phyloP scores from a whole-genome alignment of 495 filamentous ascomycete species.

The Penicillium simplicissimum region DNA sequence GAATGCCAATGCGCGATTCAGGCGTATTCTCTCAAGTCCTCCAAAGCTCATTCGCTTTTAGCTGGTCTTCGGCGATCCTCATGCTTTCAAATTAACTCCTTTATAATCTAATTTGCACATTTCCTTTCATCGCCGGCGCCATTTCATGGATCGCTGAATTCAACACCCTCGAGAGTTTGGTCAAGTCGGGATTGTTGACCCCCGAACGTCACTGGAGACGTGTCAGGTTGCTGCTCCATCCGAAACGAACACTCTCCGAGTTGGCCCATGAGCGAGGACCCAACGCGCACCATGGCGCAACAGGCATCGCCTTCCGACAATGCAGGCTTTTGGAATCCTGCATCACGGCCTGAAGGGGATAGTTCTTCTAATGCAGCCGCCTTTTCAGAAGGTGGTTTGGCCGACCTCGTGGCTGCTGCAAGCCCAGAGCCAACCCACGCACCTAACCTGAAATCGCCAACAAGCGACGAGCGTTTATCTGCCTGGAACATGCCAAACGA shows the following conservation, averaged over 20 bases:
- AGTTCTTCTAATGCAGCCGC: constrained; percentile 10
- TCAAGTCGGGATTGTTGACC: constrained; percentile 29
- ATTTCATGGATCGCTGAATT: constrained; percentile 28
- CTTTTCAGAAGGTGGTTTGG: constrained; percentile 7
- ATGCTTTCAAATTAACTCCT: constrained; percentile 17
- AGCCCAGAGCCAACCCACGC: constrained; percentile 13
- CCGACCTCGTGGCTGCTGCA: constrained; percentile 17
- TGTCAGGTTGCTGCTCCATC: constrained; percentile 29
- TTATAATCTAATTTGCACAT: constrained; percentile 18
- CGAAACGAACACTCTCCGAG: constrained; percentile 6
- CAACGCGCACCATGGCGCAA: constrained; percentile 22
- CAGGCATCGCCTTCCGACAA: constrained; percentile 25
- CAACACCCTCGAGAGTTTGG: constrained; percentile 7
- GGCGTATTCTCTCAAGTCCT: constrained; percentile 6
- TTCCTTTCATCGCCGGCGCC: constrained; percentile 2
- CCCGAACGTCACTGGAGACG: constrained; percentile 33
- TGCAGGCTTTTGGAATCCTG: constrained; percentile 44
- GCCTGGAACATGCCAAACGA: constrained; percentile 25
- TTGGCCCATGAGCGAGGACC: constrained; percentile 13
- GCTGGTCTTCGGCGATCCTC: constrained; percentile 1
- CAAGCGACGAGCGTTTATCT: constrained; percentile 23
- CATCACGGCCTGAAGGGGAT: constrained; percentile 35
- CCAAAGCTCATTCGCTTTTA: not conserved
- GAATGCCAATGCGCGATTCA: constrained; percentile 16
- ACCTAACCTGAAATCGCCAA: constrained; percentile 18